Percentiles rank a stretch among this genome's conserved stretches.
These are phyloP conservation scores for Fusarium xyrophilum DNA, from an alignment of 2,329 filamentous ascomycete genomes.

Conservation along the genomic window DNA sequence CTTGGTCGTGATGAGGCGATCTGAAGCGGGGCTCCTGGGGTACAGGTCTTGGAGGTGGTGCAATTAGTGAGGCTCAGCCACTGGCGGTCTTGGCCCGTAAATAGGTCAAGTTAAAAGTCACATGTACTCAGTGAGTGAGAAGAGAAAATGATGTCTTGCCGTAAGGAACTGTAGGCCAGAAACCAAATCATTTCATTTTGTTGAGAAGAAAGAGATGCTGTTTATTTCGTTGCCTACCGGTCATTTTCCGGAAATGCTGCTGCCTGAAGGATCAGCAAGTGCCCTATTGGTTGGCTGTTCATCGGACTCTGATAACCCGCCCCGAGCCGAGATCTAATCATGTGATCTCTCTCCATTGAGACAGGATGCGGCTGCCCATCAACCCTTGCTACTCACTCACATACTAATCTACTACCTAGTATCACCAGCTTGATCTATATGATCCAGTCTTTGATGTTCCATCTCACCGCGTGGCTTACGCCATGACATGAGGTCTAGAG, in stretches of 20 bases:
- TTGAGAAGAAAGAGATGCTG: slow-evolving; percentile 15
- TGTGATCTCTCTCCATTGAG: background rate
- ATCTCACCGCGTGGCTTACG: background rate
- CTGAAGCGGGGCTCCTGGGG: slow-evolving; percentile 25
- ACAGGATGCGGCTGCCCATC: slow-evolving; percentile 25
- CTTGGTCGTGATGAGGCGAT: slow-evolving; percentile 16
- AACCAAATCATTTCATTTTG: slow-evolving; percentile 32
- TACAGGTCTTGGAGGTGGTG: background rate
- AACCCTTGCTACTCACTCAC: slow-evolving; percentile 4
- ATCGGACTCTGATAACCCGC: background rate
- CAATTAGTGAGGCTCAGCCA: slow-evolving; percentile 28
- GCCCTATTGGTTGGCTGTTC: slow-evolving; percentile 14
- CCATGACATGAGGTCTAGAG: background rate
- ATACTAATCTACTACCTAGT: background rate
- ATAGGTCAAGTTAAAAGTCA: background rate
- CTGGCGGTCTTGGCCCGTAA: slow-evolving; percentile 6
- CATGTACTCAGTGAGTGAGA: background rate
- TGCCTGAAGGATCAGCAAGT: slow-evolving; percentile 36
- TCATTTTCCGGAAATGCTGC: slow-evolving; percentile 39
- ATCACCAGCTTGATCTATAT: slow-evolving; percentile 7
- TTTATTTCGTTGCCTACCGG: slow-evolving; percentile 44
- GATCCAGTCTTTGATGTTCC: slow-evolving; percentile 1
- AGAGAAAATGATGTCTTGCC: background rate
- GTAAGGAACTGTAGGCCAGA: background rate
- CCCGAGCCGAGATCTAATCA: background rate